A percentile compares a stretch with the other conserved stretches of the same genome.
Conservation (phyloP, 2,329 filamentous ascomycete species). For the Fusarium sp. region DNA sequence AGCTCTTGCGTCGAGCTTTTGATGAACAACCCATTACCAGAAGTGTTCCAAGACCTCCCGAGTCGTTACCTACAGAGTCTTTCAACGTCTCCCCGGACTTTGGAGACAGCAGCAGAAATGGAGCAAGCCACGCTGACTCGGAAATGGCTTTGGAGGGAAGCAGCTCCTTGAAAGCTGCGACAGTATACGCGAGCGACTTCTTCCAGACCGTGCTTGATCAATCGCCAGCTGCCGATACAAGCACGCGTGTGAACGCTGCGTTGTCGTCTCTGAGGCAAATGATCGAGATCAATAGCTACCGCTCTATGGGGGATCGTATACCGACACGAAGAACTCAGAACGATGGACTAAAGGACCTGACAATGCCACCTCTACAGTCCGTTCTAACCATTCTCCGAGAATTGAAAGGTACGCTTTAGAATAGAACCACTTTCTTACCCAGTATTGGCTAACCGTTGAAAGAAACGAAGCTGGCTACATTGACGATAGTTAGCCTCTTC, state of each 20-base stretch:
- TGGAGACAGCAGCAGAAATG: neutral
- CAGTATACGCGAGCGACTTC: neutral
- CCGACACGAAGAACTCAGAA: accelerated
- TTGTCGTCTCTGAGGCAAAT: neutral
- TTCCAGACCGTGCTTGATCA: neutral
- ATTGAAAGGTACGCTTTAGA: neutral
- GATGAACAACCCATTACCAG: neutral
- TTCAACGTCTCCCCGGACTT: neutral
- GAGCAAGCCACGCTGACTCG: neutral
- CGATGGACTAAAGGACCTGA: neutral
- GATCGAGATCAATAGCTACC: neutral
- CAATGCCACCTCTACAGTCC: neutral
- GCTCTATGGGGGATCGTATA: neutral
- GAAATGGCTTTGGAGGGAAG: neutral
- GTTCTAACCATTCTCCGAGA: neutral
- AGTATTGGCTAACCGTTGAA: too few relatives aligned
- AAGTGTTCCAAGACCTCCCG: neutral
- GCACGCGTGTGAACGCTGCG: neutral
- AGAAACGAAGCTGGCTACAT: neutral
- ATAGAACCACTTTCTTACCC: too few relatives aligned
- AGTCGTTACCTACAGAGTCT: neutral
- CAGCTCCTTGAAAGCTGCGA: neutral
- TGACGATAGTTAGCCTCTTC: neutral
- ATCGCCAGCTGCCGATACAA: neutral
- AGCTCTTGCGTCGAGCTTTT: neutral